Evolutionary conservation across 2,329 filamentous ascomycete species (phyloP).

Genomic region (Sporothrix protearum): DNA sequence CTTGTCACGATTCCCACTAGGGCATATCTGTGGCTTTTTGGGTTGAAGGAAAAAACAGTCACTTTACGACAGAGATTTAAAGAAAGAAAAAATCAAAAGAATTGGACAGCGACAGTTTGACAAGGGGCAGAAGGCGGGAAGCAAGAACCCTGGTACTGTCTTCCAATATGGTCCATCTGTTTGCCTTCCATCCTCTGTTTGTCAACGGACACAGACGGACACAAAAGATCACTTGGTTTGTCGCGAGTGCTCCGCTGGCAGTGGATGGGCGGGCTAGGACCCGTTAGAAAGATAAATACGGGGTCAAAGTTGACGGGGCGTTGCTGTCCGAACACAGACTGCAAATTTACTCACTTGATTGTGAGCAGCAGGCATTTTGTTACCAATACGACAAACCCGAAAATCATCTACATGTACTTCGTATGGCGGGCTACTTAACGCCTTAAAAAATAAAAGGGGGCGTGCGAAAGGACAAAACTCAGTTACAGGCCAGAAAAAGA

Average conservation of each 20-base stretch:
- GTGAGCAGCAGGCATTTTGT: neutral
- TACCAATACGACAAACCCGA: neutral
- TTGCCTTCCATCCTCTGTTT: neutral
- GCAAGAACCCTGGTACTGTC: neutral
- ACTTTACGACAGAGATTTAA: neutral
- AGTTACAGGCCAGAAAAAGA: too few species aligned
- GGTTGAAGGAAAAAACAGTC: neutral
- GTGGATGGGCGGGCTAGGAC: neutral
- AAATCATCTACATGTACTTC: too few species aligned
- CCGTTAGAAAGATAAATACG: neutral
- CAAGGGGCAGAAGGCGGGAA: neutral
- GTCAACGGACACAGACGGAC: neutral
- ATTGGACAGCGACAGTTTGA: neutral
- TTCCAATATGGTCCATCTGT: neutral
- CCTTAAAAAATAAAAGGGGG: neutral
- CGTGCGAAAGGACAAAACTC: neutral
- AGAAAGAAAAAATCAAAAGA: neutral
- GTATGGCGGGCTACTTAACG: neutral
- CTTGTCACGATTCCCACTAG: neutral
- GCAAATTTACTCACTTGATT: neutral
- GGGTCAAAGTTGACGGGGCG: neutral
- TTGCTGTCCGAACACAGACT: neutral
- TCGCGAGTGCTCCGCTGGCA: neutral
- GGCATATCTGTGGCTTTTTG: neutral
- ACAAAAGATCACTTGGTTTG: neutral